Percentiles rank a stretch among this genome's conserved stretches.
These are phyloP conservation scores for Kwoniella botswanensis DNA, from an alignment of 768 basidiomycete species.

Conservation along the genomic window DNA sequence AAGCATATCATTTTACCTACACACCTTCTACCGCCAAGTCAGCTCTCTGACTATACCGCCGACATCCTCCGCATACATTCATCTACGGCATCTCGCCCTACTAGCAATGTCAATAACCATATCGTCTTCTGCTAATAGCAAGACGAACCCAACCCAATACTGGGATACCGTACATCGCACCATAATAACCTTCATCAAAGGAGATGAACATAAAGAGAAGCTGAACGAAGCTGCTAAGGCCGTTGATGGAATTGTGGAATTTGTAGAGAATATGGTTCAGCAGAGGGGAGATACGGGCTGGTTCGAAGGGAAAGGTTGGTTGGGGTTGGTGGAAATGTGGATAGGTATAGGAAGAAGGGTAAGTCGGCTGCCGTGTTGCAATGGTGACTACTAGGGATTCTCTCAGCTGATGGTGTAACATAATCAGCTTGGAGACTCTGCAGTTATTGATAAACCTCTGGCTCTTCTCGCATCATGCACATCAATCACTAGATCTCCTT, in stretches of 20 bases:
- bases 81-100: constrained; percentile 11
- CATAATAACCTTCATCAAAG: constrained; percentile 9
- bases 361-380: constrained; percentile 10
- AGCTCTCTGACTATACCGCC: neutral
- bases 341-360: constrained; percentile 47
- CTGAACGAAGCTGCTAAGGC: constrained; percentile 13
- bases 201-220: constrained; percentile 12
- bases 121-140: constrained; percentile 1
- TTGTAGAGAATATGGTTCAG: constrained; percentile 27
- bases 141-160: constrained; percentile 22
- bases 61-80: constrained; percentile 10
- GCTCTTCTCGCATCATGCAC: constrained; percentile 19
- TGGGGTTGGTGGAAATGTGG: constrained; percentile 47
- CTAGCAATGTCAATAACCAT: constrained; percentile 19
- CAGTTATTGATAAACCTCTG: constrained; percentile 41
- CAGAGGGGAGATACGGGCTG: constrained; percentile 28
- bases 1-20: neutral
- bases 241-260: constrained; percentile 27
- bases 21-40: constrained; percentile 23
- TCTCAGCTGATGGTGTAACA: neutral
- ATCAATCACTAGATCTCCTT: neutral
- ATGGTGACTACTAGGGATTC: neutral
- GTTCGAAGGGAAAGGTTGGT: constrained; percentile 46
- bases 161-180: constrained; percentile 34
- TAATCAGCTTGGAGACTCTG: constrained; percentile 30